Evolutionary conservation across 129 eudicot species (phyloP), one percentile per base, ranked within the genome.

Genomic region (Escallonia rubra): DNA sequence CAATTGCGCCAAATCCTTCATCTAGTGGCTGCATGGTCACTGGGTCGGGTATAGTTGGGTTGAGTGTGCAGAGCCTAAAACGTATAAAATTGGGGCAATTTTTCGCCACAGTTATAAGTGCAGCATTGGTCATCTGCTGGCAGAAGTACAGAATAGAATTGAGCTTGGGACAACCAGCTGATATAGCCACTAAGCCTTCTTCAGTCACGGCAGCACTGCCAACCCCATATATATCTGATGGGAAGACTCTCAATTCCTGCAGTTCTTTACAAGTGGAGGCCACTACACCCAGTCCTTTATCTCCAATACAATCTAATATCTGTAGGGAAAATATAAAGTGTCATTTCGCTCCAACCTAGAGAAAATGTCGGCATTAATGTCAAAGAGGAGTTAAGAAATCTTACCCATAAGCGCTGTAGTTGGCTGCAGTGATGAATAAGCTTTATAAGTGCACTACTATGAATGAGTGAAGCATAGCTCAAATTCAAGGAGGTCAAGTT

Each of bases 1-100:
- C 97, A 40, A 91, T 91, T 2, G 90, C 90, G 44, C 96, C 87
- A 70, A 82, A 87, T 10, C 97, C 97, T 23, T 85, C 85, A 62
- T 91, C 97, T 9, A 91, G 76, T 4, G 97, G 83, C 76, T 73
- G 94, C 67, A 49, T 57, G n/a, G 94, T 91, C 43, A 65, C 74
- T 3, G 85, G 82, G 71, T 91, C 97, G 1, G 96, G 96, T 44
- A 74, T 74, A 14, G 59, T 73, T 41, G 97, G 88, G 57, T 78
- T 68, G 4, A 81, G 74, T 3, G 84, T 81, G 67, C 79, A 80
- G 8, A 91, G 69, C 41, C 87, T 69, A 72, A 88, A 91, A 3
- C 84, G 81, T 4, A 77, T 79, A 63, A 80, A 70, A 14, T 88
- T 77, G 0, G 94, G 94, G 73, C 94, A 88, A 50, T 91, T 85